These are phyloP conservation scores for Trichoderma gamsii DNA, from an alignment of 495 filamentous ascomycete species.

Conservation along the genomic window DNA sequence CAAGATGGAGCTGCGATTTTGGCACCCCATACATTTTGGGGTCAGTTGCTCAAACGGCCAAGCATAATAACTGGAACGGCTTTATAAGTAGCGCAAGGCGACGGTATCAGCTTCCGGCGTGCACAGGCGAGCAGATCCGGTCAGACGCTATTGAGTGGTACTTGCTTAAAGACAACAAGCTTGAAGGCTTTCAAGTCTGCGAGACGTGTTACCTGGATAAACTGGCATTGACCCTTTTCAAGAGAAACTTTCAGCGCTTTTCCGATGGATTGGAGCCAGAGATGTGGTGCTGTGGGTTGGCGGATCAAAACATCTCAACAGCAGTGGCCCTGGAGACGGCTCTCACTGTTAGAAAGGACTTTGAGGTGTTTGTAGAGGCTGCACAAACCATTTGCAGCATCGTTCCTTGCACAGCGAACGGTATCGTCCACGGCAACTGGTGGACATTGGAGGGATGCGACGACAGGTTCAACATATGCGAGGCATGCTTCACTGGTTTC, in stretches of 20 bases:
- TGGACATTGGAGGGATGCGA: conserved; percentile 16
- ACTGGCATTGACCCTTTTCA: conserved; percentile 18
- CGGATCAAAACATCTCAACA: conserved; percentile 9
- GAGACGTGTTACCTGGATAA: conserved; percentile 22
- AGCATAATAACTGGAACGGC: conserved; percentile 12
- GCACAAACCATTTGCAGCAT: not conserved
- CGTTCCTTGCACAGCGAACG: conserved; percentile 2
- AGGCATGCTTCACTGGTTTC: conserved; percentile 19
- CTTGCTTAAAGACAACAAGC: conserved; percentile 8
- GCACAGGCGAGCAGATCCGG: conserved; percentile 15
- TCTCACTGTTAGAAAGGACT: conserved; percentile 1
- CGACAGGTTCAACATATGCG: conserved; percentile 20
- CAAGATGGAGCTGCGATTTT: not conserved
- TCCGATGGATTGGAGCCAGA: conserved; percentile 11
- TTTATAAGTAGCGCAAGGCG: not conserved
- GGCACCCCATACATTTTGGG: conserved; percentile 6
- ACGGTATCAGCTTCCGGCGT: conserved; percentile 5
- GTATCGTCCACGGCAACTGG: conserved; percentile 21
- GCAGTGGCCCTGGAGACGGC: conserved; percentile 12
- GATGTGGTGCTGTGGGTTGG: conserved; percentile 17
- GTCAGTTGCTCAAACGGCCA: not conserved
- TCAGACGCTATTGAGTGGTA: conserved; percentile 18
- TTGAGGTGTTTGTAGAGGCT: not conserved
- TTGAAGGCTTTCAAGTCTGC: conserved; percentile 20
- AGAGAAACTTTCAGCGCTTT: not conserved